Evolutionary conservation across 176 grass and related monocot species (phyloP), one percentile per base, ranked within the genome.

Genomic region (Eleusine indica): DNA sequence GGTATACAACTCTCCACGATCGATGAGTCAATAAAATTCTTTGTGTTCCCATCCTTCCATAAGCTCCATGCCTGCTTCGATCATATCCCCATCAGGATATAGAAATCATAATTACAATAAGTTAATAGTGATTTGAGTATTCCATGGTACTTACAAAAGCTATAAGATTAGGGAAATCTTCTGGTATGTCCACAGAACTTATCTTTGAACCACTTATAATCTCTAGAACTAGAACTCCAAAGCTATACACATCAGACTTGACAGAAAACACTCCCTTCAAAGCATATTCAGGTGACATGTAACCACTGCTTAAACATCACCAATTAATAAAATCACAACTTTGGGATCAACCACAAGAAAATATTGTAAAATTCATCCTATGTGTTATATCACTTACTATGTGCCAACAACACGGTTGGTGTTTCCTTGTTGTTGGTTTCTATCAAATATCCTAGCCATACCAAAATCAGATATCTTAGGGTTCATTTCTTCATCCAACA

Each of bases 261-360:
- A 83, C 32, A 19, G 84, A 87, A 29, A 90, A 70, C 11, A 63
- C 40, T 15, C 89, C 89, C 80, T 90, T 61, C 63, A 90, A 19
- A 43, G 84, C 89, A 76, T 90, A 90, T 70, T 90, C 84, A 51
- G 88, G 88, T 0, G 88, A 66, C 88, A 90, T 90, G 75, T 90
- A 91, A 29, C 89, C 89, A 66, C 89, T 91, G 52, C 15, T 67
- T 83, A 6, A 46, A 40, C 3, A 73, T 51, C 10, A 47, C 30
- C 35, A 32, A 58, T 56, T 77, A 57, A 21, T 65, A 51, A 47
- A 58, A 57, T 35, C 44, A 63, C 54, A 21, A 1, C 15, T 19
- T 10, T 17, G 60, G 49, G 30, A 68, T 21, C 80, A 70, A 21
- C 17, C 74, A 0, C 32, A 39, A 4, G 10, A 18, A 2, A 11